Evolutionary conservation across 2,329 filamentous ascomycete species (phyloP), one percentile per base, ranked within the genome.

Genomic region (Teratosphaeria pseudoeucalypti): DNA sequence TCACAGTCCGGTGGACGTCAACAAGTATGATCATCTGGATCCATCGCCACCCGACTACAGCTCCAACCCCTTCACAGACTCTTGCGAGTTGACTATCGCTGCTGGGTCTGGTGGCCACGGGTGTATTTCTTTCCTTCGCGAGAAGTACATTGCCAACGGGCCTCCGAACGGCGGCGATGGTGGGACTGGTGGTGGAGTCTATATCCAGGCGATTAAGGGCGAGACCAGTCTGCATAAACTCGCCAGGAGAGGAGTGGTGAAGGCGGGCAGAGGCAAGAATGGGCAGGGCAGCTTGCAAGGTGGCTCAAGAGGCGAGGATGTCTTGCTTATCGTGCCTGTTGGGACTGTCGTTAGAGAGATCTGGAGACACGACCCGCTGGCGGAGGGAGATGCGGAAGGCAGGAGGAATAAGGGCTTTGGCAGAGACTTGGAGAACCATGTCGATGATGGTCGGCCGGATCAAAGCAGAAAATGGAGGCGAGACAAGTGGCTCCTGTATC

Each of bases 111-210:
- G 94, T 29, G 94, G 94, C 9, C 86, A 94, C 70, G 94, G 94
- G 63, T 99, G 94, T 71, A 90, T 97, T 56, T 94, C 94, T 0
- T 99, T 97, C 72, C 77, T 95, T 52, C 87, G 92, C 23, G 94
- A 99, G 69, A 92, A 92, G 63, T 97, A 89, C 74, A 81, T 96
- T 34, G 84, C 86, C 53, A 86, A 95, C 64, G 94, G 94, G 0
- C 94, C 94, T 11, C 85, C 94, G 10, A 97, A 99, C 73, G 94
- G 94, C 55, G 94, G 94, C 61, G 91, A 99, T 71, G 94, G 94
- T 52, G 94, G 94, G 4, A 88, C 85, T 59, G 94, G 94, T 62
- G 94, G 94, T 47, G 95, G 88, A 68, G 80, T 99, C 65, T 97
- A 95, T 73, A 95, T 99, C 60, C 92, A 97, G 75, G 92, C 94